Base-by-base conservation (phyloP, 495 filamentous ascomycete species). In the Pseudomonodictys pantanalensis region DNA sequence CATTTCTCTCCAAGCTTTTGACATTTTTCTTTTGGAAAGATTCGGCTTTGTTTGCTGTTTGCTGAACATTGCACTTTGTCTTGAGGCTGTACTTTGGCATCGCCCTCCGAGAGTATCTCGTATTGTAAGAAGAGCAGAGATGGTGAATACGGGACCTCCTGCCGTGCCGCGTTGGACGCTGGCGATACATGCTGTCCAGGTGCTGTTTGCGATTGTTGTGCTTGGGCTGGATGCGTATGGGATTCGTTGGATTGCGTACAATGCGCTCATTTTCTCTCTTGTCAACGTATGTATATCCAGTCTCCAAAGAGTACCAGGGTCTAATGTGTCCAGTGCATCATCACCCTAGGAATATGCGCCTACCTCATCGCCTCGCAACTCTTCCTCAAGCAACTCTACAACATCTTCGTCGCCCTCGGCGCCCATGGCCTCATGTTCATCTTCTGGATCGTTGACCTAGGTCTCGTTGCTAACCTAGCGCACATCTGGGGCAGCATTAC, bases 141-240 rank as follows among this genome's bases (percentile, higher is more conserved):
- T n/a, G n/a, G n/a, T n/a, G n/a, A n/a, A n/a, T n/a, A n/a, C n/a
- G n/a, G n/a, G n/a, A n/a, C n/a, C n/a, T n/a, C n/a, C n/a, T n/a
- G n/a, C n/a, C n/a, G 23, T 66, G 15, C 64, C 64, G 9, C 15
- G 29, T 11, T 66, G 56, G 56, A 60, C 44, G 1, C 32, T 57
- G 2, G 32, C 45, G 4, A 32, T 66, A 45, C 54, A 58, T 20
- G 53, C 12, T 20, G 24, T 50, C 15, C 58, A 58, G 32, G 15
- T 58, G 33, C 15, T 58, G 15, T 25, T 66, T 10, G 64, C 64
- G 6, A 50, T 66, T 20, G 56, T 66, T 48, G 51, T 66, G 25
- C 53, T 66, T n/a, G 58, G 64, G 12, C 48, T 66, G n/a, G 29
- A 45, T 39, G 64, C 58, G 6, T 66, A 66, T 52, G 64, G 64